Conservation (phyloP, 1,284 basidiomycete genomes). For the Ustilago trichophora region DNA sequence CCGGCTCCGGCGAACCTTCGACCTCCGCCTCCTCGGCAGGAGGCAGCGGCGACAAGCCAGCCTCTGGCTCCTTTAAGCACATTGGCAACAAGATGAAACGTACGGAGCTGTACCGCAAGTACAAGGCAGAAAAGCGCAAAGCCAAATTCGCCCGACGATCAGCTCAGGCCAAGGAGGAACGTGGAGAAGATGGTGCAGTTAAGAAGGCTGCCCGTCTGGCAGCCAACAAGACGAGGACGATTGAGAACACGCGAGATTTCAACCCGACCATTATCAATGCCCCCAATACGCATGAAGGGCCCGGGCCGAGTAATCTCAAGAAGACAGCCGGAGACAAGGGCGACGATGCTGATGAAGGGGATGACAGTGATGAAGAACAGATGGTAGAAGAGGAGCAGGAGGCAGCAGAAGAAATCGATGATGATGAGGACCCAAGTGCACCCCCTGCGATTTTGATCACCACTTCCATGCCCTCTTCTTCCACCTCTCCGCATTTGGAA, state of each 20-base stretch:
- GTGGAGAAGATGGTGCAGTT: conserved; percentile 76
- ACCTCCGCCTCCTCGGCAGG: conserved; percentile 6
- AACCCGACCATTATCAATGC: conserved; percentile 77
- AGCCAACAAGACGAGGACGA: conserved; percentile 86
- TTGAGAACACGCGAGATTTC: conserved; percentile 91
- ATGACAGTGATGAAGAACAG: conserved; percentile 44
- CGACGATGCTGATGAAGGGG: conserved; percentile 3
- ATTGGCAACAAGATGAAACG: conserved; percentile 67
- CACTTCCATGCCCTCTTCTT: conserved; percentile 62
- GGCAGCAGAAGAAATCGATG: conserved; percentile 51
- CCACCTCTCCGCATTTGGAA: conserved; percentile 53
- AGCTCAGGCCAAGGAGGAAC: conserved; percentile 69
- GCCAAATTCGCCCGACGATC: conserved; percentile 82
- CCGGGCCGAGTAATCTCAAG: conserved; percentile 66
- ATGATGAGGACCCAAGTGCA: conserved; percentile 53
- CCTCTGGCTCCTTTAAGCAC: conserved; percentile 56
- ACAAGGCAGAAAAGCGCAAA: conserved; percentile 81
- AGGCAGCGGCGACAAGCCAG: conserved; percentile 13
- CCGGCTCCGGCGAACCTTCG: conserved; percentile 13
- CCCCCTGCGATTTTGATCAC: conserved; percentile 62
- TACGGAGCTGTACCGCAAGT: conserved; percentile 70
- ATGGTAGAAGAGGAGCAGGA: conserved; percentile 59
- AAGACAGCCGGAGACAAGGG: conserved; percentile 1
- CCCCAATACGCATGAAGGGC: conserved; percentile 65
- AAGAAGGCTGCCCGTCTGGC: conserved; percentile 76